phyloP scores from a whole-genome alignment of 768 basidiomycete genomes.

The Leccinellum rugosiceps region DNA sequence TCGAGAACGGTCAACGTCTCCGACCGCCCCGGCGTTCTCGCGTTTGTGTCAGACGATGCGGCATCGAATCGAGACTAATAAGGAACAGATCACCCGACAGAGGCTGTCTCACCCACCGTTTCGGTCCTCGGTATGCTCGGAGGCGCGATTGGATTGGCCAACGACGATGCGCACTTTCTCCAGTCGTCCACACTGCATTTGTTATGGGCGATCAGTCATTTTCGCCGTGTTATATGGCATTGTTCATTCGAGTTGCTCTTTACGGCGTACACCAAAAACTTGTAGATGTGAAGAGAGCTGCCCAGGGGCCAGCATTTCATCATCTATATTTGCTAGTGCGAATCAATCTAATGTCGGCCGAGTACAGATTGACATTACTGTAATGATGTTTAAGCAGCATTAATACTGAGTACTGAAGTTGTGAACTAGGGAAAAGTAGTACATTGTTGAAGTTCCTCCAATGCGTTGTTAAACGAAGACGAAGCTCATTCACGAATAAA shows the following conservation, averaged over 20 bases:
- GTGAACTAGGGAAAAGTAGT: slow-evolving; percentile 25
- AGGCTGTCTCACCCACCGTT: background rate
- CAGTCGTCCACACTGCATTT: background rate
- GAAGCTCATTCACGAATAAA: slow-evolving; percentile 18
- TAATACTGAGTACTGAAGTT: slow-evolving; percentile 20
- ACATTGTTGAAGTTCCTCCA: slow-evolving; percentile 31
- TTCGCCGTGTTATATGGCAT: background rate
- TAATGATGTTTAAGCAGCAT: slow-evolving; percentile 33
- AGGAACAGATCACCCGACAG: background rate
- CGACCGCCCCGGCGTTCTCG: background rate
- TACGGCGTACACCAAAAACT: rapidly evolving
- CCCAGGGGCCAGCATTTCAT: background rate
- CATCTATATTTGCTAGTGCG: background rate
- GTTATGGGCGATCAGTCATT: background rate
- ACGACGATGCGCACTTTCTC: background rate
- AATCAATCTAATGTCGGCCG: background rate
- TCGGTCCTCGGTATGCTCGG: background rate
- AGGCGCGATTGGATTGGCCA: background rate
- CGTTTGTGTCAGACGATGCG: background rate
- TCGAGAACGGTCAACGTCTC: background rate
- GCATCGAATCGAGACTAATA: background rate
- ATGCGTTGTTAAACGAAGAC: slow-evolving; percentile 15
- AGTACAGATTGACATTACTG: slow-evolving; percentile 26
- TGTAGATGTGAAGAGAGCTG: background rate
- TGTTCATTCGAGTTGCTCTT: background rate